Evolutionary conservation across 1,284 basidiomycete species (phyloP).

Genomic region (Inonotus obliquus): DNA sequence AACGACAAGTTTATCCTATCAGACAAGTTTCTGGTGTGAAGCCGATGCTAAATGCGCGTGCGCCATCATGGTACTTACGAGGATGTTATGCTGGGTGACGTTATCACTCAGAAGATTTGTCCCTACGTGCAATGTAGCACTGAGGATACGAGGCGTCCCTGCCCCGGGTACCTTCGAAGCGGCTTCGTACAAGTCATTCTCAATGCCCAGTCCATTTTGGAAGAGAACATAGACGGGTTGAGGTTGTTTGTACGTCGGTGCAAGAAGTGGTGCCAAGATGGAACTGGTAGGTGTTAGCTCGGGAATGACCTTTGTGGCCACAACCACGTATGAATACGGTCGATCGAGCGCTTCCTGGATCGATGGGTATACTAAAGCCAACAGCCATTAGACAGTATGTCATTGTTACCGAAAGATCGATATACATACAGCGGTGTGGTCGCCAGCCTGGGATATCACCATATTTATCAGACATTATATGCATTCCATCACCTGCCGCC

Average conservation of each 20-base stretch:
- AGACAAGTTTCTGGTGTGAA: not conserved
- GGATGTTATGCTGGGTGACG: conserved; percentile 45
- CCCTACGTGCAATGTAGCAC: conserved; percentile 49
- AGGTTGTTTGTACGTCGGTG: conserved; percentile 41
- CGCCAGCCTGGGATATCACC: conserved; percentile 55
- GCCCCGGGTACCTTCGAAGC: conserved; percentile 39
- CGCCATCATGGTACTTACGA: conserved; percentile 32
- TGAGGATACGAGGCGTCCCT: conserved; percentile 45
- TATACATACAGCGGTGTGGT: conserved; percentile 53
- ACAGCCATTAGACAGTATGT: conserved; percentile 14
- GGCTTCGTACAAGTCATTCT: conserved; percentile 58
- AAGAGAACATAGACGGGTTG: conserved; percentile 65
- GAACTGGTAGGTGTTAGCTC: conserved; percentile 56
- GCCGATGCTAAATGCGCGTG: not conserved
- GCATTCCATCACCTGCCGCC: conserved; percentile 43
- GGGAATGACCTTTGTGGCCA: conserved; percentile 72
- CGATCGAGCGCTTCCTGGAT: conserved; percentile 56
- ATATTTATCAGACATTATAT: conserved; percentile 55
- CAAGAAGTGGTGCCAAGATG: conserved; percentile 56
- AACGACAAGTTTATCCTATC: conserved; percentile 45
- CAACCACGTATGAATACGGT: conserved; percentile 60
- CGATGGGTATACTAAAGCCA: conserved; percentile 46
- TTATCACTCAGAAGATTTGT: conserved; percentile 45
- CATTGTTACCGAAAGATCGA: not conserved
- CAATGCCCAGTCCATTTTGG: conserved; percentile 77